Evolutionary conservation across 2,329 filamentous ascomycete genomes (phyloP).

Genomic region (Cadophora sp.): DNA sequence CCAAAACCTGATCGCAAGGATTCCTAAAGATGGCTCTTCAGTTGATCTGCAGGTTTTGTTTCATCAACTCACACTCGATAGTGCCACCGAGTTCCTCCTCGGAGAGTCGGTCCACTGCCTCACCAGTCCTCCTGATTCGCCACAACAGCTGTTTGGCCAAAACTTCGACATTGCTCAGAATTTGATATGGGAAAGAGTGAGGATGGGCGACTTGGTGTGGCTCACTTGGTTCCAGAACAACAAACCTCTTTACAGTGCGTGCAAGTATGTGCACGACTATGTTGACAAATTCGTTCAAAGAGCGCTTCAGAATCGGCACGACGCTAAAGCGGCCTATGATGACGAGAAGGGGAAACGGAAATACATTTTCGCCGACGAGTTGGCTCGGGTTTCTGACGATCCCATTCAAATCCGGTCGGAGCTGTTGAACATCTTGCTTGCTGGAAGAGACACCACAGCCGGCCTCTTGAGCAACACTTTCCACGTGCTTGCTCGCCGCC

Average conservation of each 20-base stretch:
- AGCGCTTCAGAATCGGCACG: conserved; percentile 13
- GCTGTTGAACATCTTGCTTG: conserved; percentile 59
- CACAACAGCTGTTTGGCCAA: conserved; percentile 12
- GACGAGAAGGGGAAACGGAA: conserved; percentile 5
- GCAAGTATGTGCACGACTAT: conserved; percentile 36
- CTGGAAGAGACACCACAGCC: conserved; percentile 64
- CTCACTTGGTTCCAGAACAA: conserved; percentile 18
- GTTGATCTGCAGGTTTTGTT: conserved; percentile 68
- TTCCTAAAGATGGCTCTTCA: conserved; percentile 40
- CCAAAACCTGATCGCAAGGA: conserved; percentile 32
- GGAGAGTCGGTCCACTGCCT: conserved; percentile 51
- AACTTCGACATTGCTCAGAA: background rate
- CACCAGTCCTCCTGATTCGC: no score
- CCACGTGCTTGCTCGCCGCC: conserved; percentile 52
- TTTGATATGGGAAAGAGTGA: conserved; percentile 30
- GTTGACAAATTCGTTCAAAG: conserved; percentile 34
- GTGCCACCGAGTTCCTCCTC: conserved; percentile 55
- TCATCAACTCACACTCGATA: conserved; percentile 52
- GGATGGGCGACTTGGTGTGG: conserved; percentile 33
- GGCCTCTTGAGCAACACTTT: conserved; percentile 57
- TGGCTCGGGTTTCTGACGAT: conserved; percentile 55
- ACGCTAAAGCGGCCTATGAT: conserved; percentile 5
- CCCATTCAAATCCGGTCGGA: conserved; percentile 56
- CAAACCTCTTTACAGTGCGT: conserved; percentile 32
- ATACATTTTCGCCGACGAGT: conserved; percentile 64